Evolutionary conservation across 768 basidiomycete genomes (phyloP).

Genomic region (Crepidotus variabilis): DNA sequence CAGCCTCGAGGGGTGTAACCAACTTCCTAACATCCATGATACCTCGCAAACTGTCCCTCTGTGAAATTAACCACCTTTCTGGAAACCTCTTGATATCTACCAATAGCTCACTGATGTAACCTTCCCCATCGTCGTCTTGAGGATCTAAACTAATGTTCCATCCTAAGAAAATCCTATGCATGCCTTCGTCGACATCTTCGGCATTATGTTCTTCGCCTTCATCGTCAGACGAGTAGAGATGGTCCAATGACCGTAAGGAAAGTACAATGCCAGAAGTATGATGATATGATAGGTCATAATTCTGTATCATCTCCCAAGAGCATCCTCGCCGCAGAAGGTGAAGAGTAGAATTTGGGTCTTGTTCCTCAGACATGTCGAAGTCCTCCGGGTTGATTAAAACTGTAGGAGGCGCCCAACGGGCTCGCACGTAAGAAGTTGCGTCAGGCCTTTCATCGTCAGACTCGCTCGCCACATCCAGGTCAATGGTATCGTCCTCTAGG

Average conservation of each 20-base stretch:
- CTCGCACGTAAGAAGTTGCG: constrained; percentile 19
- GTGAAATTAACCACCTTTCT: constrained; percentile 29
- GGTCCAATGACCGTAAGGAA: constrained; percentile 32
- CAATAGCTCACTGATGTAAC: constrained; percentile 39
- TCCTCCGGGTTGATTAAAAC: constrained; percentile 22
- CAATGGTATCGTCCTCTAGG: constrained; percentile 14
- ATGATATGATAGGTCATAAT: constrained; percentile 50
- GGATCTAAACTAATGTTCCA: constrained; percentile 60
- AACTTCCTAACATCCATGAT: constrained; percentile 30
- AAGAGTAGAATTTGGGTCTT: constrained; percentile 12
- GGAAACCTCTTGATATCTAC: constrained; percentile 28
- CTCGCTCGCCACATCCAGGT: constrained; percentile 1
- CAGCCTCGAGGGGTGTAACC: constrained; percentile 24
- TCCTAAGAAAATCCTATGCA: constrained; percentile 55
- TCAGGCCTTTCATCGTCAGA: constrained; percentile 7
- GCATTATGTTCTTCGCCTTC: constrained; percentile 14
- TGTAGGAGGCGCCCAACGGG: constrained; percentile 59
- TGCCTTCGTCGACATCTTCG: constrained; percentile 20
- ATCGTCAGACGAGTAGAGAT: constrained; percentile 21
- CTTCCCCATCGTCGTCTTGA: constrained; percentile 40
- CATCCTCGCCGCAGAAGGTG: constrained; percentile 57
- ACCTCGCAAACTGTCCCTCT: constrained; percentile 18
- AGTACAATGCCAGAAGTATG: constrained; percentile 54
- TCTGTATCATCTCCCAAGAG: constrained; percentile 52
- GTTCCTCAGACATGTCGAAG: constrained; percentile 24